Evolutionary conservation across 371 early-diverging fungal species (phyloP), one percentile per base, ranked within the genome.

Genomic region (Mucor circinelloides): DNA sequence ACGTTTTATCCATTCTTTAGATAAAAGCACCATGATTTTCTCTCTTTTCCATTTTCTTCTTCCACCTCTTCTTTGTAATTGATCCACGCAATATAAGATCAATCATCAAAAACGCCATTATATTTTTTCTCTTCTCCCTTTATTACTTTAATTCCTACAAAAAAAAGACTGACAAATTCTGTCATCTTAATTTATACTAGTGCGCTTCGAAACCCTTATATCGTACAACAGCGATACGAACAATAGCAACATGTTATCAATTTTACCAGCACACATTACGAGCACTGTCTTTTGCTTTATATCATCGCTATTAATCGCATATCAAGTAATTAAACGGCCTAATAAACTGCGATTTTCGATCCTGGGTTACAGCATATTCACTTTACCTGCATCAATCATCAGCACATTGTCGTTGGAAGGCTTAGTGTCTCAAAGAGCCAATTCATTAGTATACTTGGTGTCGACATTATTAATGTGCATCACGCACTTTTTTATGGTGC

Each of bases 301-400:
- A n/a, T 58, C 59, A 2, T 58, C 52, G 9, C 13, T 66, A 21
- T 31, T 71, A 21, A 61, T 66, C 12, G 28, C 52, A 23, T 66
- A 50, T 58, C 66, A 66, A 63, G 67, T 44, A 0, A 31, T 56
- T 27, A 31, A 42, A 44, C 62, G 63, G 15, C 63, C 67, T 6
- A 71, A 71, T 6, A 66, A 63, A 71, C 19, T 71, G 52, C 38
- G 71, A 52, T 10, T 58, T 9, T 58, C 50, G 42, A 63, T 66
- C 34, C 27, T 71, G 15, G 46, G 23, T n/a, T 71, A 71, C 36
- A 66, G 67, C 15, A 48, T 71, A 7, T 7, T 60, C 9, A 60
- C 70, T 0, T 40, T 70, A 48, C 70, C 70, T 9, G 60, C 70
- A 7, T 62, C 62, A 25, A 66, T 70, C 21, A 19, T 70, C 23